Evolutionary conservation across 148 eudicot genomes (phyloP), one percentile per base, ranked within the genome.

Genomic region (Vaccinium vitisidaea): DNA sequence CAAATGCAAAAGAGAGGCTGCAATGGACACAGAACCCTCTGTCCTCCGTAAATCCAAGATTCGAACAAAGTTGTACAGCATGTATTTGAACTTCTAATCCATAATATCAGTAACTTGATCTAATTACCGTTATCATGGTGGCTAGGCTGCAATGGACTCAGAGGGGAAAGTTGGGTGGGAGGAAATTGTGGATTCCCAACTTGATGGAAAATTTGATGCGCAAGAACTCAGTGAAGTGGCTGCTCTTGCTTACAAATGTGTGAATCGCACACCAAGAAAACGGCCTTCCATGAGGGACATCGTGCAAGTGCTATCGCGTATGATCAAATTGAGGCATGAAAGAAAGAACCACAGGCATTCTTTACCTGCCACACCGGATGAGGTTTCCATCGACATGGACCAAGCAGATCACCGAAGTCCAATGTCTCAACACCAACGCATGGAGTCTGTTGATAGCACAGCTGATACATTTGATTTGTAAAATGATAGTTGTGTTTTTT

Each of bases 161-260:
- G 98, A 92, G 79, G 99, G 94, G 86, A 95, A 94, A 86, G 86
- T 88, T 0, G 99, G 97, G 30, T 97, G 99, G 99, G 99, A 97
- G 79, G 99, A 97, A 82, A 90, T 97, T 11, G 89, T 82, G 16
- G 99, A 97, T 88, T 88, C 96, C 63, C 92, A 92, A 58, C 93
- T 97, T 12, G 93, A 90, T 32, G 98, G 98, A 8, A 90, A 92
- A 61, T 92, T 92, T 23, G 95, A 95, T 39, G 78, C 80, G 55
- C 88, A 80, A 77, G 98, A 97, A 90, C 95, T 97, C 5, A 90
- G 94, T 13, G 98, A 97, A 19, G 88, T 94, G 52, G 95, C 99
- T 16, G 83, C 92, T 79, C 93, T 97, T 69, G 99, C 98, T 12
- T 93, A 95, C 92, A 94, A 87, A 87, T 95, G 99, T 74, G 90